A percentile compares a stretch with the other conserved stretches of the same genome.
Evolutionary conservation across 1,139 yeast genomes (phyloP).

Genomic region (Suhomyces chickasaworum): DNA sequence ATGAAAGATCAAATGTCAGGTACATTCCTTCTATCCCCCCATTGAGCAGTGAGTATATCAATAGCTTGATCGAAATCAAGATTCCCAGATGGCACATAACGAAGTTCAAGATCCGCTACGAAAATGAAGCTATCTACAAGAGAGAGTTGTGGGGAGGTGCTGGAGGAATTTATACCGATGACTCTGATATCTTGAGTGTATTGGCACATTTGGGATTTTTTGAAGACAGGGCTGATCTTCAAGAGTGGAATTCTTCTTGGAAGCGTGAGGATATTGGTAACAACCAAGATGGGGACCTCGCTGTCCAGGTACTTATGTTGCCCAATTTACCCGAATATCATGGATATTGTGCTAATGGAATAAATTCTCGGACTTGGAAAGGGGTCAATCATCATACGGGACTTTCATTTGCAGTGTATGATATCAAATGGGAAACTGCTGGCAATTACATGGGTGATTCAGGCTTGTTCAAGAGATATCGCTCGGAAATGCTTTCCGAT

Average conservation of each 20-base stretch:
- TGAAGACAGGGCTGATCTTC: conserved; percentile 29
- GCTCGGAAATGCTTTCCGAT: conserved; percentile 32
- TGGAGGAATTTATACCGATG: conserved; percentile 78
- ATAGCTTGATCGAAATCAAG: conserved; percentile 62
- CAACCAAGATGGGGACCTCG: conserved; percentile 49
- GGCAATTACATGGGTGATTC: conserved; percentile 36
- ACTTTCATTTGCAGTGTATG: conserved; percentile 59
- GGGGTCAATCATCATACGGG: conserved; percentile 62
- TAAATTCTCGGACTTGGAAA: conserved; percentile 75
- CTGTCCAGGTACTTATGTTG: conserved; percentile 68
- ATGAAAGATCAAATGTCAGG: conserved; percentile 20
- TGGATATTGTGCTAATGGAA: conserved; percentile 66
- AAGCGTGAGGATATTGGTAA: conserved; percentile 24
- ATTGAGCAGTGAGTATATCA: conserved; percentile 54
- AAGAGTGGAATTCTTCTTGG: conserved; percentile 42
- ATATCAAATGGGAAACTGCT: conserved; percentile 52
- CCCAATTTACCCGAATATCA: conserved; percentile 66
- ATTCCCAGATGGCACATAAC: conserved; percentile 52
- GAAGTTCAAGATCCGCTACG: conserved; percentile 33
- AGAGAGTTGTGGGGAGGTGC: conserved; percentile 90
- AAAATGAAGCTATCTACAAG: conserved; percentile 35
- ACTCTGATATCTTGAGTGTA: conserved; percentile 78
- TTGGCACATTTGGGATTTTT: conserved; percentile 75
- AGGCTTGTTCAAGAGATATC: conserved; percentile 32
- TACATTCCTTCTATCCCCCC: conserved; percentile 50